Evolutionary conservation across 129 eudicot species (phyloP).

Genomic region (Flaveria robusta): DNA sequence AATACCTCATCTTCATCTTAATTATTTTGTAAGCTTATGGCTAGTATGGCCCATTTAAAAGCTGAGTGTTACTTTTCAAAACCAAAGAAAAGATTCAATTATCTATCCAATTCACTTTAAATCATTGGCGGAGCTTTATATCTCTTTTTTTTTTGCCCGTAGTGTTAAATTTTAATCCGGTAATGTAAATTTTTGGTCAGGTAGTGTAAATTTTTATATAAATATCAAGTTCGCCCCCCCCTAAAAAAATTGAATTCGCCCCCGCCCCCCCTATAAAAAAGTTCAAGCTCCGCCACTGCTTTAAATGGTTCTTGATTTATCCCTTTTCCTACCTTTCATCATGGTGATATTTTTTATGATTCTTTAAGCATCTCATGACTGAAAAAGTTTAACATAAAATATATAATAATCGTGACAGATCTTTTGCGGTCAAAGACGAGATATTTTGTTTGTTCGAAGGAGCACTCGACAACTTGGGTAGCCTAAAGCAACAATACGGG

Average conservation of each 20-base stretch:
- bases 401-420: slow-evolving; percentile 44
- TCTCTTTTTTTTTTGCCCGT: too few species aligned
- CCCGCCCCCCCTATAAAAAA: too few species aligned
- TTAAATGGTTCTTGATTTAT: slow-evolving; percentile 27
- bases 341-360: slow-evolving; percentile 22
- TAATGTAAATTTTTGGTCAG: too few species aligned
- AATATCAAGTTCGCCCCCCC: too few species aligned
- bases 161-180: too few species aligned
- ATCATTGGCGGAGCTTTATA: too few species aligned
- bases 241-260: too few species aligned
- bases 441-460: slow-evolving; percentile 94
- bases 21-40: slow-evolving; percentile 25
- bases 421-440: slow-evolving; percentile 89
- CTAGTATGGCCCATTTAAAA: slow-evolving; percentile 21
- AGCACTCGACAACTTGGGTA: slow-evolving; percentile 83
- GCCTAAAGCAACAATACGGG: slow-evolving; percentile 90
- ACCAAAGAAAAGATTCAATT: slow-evolving; percentile 22
- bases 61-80: slow-evolving; percentile 31
- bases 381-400: background rate
- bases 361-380: slow-evolving; percentile 28
- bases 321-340: slow-evolving; percentile 12
- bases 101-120: slow-evolving; percentile 32
- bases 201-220: too few species aligned
- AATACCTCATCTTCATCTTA: background rate
- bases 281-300: too few species aligned